Evolutionary conservation across 495 filamentous ascomycete genomes (phyloP).

Genomic region (Tirmania nivea): DNA sequence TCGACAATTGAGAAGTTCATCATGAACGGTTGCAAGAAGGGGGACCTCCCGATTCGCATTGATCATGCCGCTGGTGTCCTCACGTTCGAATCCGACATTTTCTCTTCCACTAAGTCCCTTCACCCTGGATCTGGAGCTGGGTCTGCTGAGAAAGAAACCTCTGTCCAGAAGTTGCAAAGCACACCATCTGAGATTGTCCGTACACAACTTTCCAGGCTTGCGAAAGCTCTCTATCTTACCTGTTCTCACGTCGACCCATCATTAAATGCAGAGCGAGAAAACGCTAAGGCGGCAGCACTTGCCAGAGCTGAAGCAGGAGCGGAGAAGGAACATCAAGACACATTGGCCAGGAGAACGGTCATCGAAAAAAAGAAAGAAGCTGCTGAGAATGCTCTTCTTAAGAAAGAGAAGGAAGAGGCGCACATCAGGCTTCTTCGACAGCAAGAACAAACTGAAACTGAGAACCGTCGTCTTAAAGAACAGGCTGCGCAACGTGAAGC

Average conservation of each 20-base stretch:
- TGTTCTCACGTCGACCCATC: conserved; percentile 86
- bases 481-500: conserved; percentile 80
- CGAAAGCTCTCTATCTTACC: conserved; percentile 75
- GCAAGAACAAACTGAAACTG: conserved; percentile 68
- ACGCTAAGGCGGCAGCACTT: conserved; percentile 60
- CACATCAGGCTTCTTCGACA: conserved; percentile 60
- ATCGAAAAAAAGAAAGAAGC: conserved; percentile 95
- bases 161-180: conserved; percentile 86
- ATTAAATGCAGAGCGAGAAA: conserved; percentile 55
- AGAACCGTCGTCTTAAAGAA: conserved; percentile 64
- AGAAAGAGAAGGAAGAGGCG: conserved; percentile 80
- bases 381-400: conserved; percentile 60
- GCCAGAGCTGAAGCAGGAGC: conserved; percentile 64
- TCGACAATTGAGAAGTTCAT: conserved; percentile 98
- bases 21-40: conserved; percentile 99
- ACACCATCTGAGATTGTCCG: conserved; percentile 96
- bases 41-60: conserved; percentile 86
- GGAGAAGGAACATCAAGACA: conserved; percentile 79
- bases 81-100: conserved; percentile 94
- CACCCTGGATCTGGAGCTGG: conserved; percentile 68
- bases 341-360: conserved; percentile 61
- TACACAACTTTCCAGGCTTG: conserved; percentile 73
- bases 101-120: conserved; percentile 85
- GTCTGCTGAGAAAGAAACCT: conserved; percentile 68
- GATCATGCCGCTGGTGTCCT: conserved; percentile 85